Percentiles rank a stretch among this genome's conserved stretches.
These are phyloP conservation scores for Jaapia argillacea DNA, from an alignment of 768 basidiomycete species.

Conservation along the genomic window DNA sequence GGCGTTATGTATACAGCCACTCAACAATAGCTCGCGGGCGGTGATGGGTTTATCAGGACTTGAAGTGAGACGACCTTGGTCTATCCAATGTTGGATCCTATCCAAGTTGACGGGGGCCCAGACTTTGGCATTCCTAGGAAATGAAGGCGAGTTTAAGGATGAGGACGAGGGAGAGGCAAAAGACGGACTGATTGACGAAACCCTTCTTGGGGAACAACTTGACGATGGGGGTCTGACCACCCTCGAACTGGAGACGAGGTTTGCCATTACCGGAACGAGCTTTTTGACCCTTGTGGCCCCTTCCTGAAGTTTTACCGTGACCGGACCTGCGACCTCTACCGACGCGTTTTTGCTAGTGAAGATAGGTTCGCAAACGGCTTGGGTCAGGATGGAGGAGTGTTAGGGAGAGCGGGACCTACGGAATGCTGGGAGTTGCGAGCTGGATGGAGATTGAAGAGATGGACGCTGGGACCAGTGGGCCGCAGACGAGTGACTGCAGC, in stretches of 20 bases:
- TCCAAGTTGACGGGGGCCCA: conserved; percentile 84
- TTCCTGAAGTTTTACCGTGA: conserved; percentile 84
- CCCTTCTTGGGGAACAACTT: conserved; percentile 89
- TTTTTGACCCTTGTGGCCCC: conserved; percentile 94
- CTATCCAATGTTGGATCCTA: conserved; percentile 85
- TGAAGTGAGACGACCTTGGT: conserved; percentile 70
- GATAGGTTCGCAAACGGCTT: conserved; percentile 1
- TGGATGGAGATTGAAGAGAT: conserved; percentile 66
- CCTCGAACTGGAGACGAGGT: conserved; percentile 79
- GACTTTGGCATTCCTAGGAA: conserved; percentile 60
- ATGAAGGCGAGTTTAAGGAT: not conserved
- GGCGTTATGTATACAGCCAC: conserved; percentile 80
- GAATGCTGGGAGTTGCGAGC: conserved; percentile 59
- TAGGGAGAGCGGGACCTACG: conserved; percentile 26
- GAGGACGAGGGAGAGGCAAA: not conserved
- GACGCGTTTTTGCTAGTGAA: conserved; percentile 77
- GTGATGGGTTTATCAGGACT: conserved; percentile 81
- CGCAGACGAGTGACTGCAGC: conserved; percentile 23
- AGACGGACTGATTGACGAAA: conserved; percentile 81
- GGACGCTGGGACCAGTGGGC: conserved; percentile 33
- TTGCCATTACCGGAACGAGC: conserved; percentile 85
- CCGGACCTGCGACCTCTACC: conserved; percentile 91
- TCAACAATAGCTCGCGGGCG: conserved; percentile 72
- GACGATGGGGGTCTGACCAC: conserved; percentile 92
- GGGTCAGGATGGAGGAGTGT: no score